These are phyloP conservation scores for Scleroderma bovista DNA, from an alignment of 768 basidiomycete genomes.

Conservation along the genomic window DNA sequence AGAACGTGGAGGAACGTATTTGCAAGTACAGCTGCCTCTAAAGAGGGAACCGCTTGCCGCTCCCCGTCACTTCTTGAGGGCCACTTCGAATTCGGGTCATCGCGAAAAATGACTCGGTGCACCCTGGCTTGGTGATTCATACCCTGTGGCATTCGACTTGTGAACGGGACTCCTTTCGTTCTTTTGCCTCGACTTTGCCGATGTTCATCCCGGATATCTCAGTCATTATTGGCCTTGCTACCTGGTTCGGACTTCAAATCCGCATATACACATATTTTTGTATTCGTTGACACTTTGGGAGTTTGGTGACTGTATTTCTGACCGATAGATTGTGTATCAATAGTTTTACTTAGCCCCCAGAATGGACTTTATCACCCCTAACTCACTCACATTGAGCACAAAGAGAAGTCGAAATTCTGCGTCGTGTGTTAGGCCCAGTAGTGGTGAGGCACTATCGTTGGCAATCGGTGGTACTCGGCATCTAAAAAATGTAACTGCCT, in stretches of 20 bases:
- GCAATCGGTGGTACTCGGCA: no score
- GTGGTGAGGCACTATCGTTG: no score
- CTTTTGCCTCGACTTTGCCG: neutral
- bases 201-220: conserved; percentile 5
- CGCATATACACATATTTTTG: neutral
- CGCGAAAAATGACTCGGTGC: neutral
- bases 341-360: conserved; percentile 3
- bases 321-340: conserved; percentile 22
- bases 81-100: neutral
- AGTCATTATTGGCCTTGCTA: neutral
- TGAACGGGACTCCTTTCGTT: neutral
- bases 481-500: no score
- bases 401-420: no score
- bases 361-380: no score
- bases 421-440: no score
- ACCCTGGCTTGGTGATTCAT: neutral
- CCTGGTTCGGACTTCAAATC: no score
- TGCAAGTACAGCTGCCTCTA: conserved; percentile 14
- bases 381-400: no score
- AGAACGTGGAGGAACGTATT: conserved; percentile 12
- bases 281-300: neutral
- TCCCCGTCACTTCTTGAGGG: no score
- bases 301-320: conserved; percentile 13
- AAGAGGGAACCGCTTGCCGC: neutral
- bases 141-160: neutral